Conservation (phyloP, 1,139 yeast species). For the Sugiyamaella grinbergsii region DNA sequence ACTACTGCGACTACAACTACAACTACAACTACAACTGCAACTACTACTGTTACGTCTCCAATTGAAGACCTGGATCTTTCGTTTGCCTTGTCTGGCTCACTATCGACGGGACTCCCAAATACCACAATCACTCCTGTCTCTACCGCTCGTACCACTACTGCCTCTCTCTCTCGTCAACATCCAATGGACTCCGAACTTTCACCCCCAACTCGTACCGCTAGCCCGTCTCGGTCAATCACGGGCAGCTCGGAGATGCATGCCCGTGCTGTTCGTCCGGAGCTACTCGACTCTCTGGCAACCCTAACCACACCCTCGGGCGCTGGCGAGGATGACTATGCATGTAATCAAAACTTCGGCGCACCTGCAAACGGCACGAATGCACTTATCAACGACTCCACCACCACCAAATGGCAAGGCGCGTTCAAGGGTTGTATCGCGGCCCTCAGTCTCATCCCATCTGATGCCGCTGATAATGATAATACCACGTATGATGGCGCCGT, state of each 20-base stretch:
- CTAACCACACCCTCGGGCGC: neutral
- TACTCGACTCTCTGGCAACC: slow-evolving; percentile 14
- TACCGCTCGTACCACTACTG: too few species aligned
- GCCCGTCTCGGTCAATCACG: too few species aligned
- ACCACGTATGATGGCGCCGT: neutral
- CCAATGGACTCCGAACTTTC: too few species aligned
- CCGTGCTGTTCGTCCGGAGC: neutral
- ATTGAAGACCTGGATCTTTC: too few species aligned
- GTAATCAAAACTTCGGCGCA: neutral
- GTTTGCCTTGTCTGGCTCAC: too few species aligned
- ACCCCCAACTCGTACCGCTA: too few species aligned
- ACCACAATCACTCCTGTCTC: too few species aligned
- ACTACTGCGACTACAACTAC: neutral
- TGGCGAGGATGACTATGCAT: neutral
- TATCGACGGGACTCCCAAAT: too few species aligned
- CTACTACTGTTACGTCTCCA: neutral
- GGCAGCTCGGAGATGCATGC: slow-evolving; percentile 7
- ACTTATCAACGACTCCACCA: slow-evolving; percentile 2
- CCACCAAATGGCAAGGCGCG: slow-evolving; percentile 18
- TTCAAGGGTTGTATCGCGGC: slow-evolving; percentile 19
- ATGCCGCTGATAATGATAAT: neutral
- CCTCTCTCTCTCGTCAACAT: too few species aligned
- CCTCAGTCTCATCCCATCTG: slow-evolving; percentile 2
- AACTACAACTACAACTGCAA: neutral
- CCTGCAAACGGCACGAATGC: slow-evolving; percentile 11